Base-by-base conservation (phyloP, 1,139 yeast genomes). In the Casaregolazyma lundiana region DNA sequence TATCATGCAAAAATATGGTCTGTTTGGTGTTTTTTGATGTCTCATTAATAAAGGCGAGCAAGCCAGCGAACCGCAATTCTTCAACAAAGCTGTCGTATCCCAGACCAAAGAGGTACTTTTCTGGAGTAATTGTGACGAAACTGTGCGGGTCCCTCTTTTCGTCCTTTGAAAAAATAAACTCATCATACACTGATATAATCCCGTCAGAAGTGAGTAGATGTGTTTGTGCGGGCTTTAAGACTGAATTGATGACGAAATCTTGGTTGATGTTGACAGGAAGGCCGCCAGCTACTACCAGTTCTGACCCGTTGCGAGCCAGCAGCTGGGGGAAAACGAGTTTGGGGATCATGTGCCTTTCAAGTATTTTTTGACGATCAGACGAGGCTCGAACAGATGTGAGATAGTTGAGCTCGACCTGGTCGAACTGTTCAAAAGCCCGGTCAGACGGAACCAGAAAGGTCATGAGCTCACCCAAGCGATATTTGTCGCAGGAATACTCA, bases 81-180 rank as follows among this genome's bases (percentile, higher is more conserved):
- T 76, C 73, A 2, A 85, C 94, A 62, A 87, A 81, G 24, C 72
- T 72, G 1, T 82, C 72, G 43, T 80, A 81, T 50, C 80, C 81
- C 49, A 89, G 65, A 0, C 95, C 96, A 56, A 77, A 73, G 6
- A 90, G 67, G 45, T 85, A 79, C 60, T 84, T 88, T 53, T 84
- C 73, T 0, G 90, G 84, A n/a, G 80, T 80, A 66, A 86, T 78
- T 0, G 66, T 64, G 6, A 70, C 44, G 2, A 58, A 43, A 1
- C 48, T 45, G 21, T 48, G 21, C 11, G 72, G 60, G 9, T 70
- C 54, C 1, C 65, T 56, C 0, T 62, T 49, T 37, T 78, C 64
- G 48, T 77, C 66, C 18, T 65, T 47, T 4, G 38, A 17, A 20
- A 26, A 16, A 15, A 57, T n/a, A 13, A 67, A 38, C 17, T 66